Evolutionary conservation across 176 grass and related monocot species (phyloP).

Genomic region (maize (Zea mays)): DNA sequence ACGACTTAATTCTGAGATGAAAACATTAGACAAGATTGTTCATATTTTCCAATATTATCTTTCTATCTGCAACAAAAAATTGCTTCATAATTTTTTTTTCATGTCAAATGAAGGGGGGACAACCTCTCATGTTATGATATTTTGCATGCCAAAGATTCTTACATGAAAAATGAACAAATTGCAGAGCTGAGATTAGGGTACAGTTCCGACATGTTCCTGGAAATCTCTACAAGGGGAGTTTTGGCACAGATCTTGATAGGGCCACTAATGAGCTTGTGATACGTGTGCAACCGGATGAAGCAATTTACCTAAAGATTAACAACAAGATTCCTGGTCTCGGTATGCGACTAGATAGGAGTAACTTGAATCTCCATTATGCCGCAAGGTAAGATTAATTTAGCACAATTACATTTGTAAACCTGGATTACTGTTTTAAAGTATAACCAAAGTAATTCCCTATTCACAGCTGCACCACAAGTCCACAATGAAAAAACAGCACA

Average conservation of each 20-base stretch:
- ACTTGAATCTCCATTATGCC: conserved; percentile 94
- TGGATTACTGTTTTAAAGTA: neutral
- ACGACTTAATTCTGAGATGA: neutral
- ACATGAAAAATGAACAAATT: conserved; percentile 30
- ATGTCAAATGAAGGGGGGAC: neutral
- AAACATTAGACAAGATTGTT: neutral
- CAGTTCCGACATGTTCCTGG: conserved; percentile 95
- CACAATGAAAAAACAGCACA: neutral
- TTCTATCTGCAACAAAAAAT: neutral
- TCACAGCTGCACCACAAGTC: neutral
- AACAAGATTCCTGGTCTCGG: conserved; percentile 92
- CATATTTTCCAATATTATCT: neutral
- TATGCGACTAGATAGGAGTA: conserved; percentile 89
- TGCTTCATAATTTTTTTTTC: neutral
- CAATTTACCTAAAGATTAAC: conserved; percentile 94
- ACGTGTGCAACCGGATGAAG: conserved; percentile 90
- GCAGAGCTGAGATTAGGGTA: conserved; percentile 87
- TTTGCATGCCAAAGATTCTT: conserved; percentile 11
- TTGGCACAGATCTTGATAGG: conserved; percentile 84
- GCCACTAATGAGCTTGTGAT: conserved; percentile 95
- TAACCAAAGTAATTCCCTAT: neutral
- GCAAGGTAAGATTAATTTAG: conserved; percentile 62
- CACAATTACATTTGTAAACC: conserved; percentile 11
- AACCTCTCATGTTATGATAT: neutral
- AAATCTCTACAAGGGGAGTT: conserved; percentile 84